phyloP scores from a whole-genome alignment of 2,329 filamentous ascomycete species.

The Rhynchosporium graminicola region DNA sequence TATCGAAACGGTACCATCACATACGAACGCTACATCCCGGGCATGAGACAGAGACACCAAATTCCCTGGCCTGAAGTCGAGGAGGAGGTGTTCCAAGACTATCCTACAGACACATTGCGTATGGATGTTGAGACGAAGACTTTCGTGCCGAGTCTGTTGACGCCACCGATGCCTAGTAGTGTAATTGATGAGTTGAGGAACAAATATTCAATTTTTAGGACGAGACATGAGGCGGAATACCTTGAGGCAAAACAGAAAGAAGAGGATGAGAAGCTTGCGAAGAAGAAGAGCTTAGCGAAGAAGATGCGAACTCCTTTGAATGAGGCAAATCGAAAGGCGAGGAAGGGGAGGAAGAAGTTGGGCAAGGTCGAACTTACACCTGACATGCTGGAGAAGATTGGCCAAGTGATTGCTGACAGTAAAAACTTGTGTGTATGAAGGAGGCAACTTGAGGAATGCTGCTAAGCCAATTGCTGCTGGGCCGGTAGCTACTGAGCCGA shows the following conservation, averaged over 20 bases:
- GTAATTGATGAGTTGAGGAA: conserved; percentile 85
- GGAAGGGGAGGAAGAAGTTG: conserved; percentile 36
- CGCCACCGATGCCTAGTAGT: conserved; percentile 74
- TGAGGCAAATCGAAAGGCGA: conserved; percentile 36
- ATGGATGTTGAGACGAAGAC: conserved; percentile 73
- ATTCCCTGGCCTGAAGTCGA: not conserved
- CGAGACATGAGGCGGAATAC: conserved; percentile 75
- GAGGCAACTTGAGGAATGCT: too few species aligned
- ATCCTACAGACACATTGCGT: conserved; percentile 70
- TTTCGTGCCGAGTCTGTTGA: conserved; percentile 75
- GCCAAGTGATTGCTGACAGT: conserved; percentile 39
- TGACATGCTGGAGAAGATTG: conserved; percentile 40
- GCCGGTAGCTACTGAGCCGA: conserved; percentile 13
- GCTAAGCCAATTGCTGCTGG: too few species aligned
- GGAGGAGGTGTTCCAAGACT: conserved; percentile 46
- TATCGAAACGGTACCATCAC: conserved; percentile 47
- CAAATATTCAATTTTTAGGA: conserved; percentile 80
- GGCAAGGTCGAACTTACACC: conserved; percentile 38
- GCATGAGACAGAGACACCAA: not conserved
- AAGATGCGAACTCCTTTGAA: conserved; percentile 40
- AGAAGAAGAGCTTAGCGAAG: conserved; percentile 29
- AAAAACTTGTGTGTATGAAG: conserved; percentile 28
- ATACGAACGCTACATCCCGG: conserved; percentile 62
- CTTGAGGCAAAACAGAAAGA: conserved; percentile 63
- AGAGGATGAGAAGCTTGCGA: conserved; percentile 48